These are phyloP conservation scores for Sedum album DNA, from an alignment of 164 flowering plant species.

Conservation along the genomic window DNA sequence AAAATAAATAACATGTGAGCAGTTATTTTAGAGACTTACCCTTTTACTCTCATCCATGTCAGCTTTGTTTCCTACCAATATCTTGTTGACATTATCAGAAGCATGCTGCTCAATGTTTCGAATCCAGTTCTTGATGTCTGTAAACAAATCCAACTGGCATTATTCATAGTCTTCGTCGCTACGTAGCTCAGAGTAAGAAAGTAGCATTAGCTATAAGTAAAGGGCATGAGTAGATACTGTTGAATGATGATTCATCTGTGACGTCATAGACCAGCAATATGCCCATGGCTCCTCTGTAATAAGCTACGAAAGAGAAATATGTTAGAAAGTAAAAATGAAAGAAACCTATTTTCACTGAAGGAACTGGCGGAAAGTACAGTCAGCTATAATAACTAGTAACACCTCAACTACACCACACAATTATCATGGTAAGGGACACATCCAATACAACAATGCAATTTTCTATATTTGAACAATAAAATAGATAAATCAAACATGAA, in stretches of 20 bases:
- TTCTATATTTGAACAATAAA: too few species aligned
- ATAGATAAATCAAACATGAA: too few species aligned
- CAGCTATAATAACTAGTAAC: too few species aligned
- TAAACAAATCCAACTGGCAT: slow-evolving; percentile 14
- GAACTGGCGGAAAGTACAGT: too few species aligned
- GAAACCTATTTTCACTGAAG: too few species aligned
- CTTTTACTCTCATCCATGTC: too few species aligned
- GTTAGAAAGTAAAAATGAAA: not conserved
- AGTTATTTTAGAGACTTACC: slow-evolving; percentile 20
- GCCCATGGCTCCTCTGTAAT: slow-evolving; percentile 20
- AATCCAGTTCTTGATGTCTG: slow-evolving; percentile 69
- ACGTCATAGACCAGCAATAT: too few species aligned
- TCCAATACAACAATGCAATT: too few species aligned
- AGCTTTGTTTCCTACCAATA: too few species aligned
- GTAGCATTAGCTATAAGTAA: not conserved
- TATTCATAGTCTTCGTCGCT: slow-evolving; percentile 2
- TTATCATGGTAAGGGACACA: too few species aligned
- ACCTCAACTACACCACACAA: too few species aligned
- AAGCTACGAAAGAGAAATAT: slow-evolving; percentile 20
- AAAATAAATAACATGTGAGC: not conserved
- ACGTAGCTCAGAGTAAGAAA: not conserved
- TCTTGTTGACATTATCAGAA: too few species aligned
- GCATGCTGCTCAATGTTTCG: slow-evolving; percentile 55
- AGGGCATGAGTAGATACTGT: slow-evolving; percentile 24
- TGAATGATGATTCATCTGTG: slow-evolving; percentile 17